Percentiles rank a stretch among this genome's conserved stretches.
These are phyloP conservation scores for Coemansia sp. DNA, from an alignment of 192 early-diverging fungal genomes.

Conservation along the genomic window DNA sequence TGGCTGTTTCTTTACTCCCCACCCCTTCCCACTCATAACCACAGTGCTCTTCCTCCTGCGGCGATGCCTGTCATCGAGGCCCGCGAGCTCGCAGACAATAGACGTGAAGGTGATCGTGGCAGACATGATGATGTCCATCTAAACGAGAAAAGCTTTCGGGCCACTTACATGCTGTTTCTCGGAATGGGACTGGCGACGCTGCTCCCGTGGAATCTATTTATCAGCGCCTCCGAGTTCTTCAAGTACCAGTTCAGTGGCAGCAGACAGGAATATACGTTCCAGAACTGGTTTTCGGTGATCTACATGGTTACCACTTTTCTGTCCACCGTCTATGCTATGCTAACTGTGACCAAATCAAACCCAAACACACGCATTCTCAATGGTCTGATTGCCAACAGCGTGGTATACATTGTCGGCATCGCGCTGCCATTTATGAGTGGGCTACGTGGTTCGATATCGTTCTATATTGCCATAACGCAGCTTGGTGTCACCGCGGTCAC, in stretches of 20 bases:
- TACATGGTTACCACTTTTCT: conserved; percentile 65
- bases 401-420: conserved; percentile 53
- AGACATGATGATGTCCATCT: neutral
- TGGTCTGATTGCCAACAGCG: conserved; percentile 57
- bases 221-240: conserved; percentile 77
- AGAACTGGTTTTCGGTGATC: conserved; percentile 72
- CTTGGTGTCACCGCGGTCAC: conserved; percentile 58
- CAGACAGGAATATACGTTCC: conserved; percentile 62
- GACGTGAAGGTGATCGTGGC: neutral
- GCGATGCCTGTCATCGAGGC: neutral
- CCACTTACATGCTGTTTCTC: conserved; percentile 66
- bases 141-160: conserved; percentile 7
- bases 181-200: conserved; percentile 74
- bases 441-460: conserved; percentile 58
- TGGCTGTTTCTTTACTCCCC: neutral
- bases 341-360: conserved; percentile 38
- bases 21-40: too few species aligned
- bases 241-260: conserved; percentile 61
- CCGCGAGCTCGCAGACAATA: neutral
- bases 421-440: conserved; percentile 52
- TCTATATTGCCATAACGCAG: conserved; percentile 61
- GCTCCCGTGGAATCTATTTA: conserved; percentile 81
- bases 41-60: neutral
- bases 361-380: conserved; percentile 46
- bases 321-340: conserved; percentile 55